Evolutionary conservation across 2,329 filamentous ascomycete genomes (phyloP).

Genomic region (Colletotrichum destructivum): DNA sequence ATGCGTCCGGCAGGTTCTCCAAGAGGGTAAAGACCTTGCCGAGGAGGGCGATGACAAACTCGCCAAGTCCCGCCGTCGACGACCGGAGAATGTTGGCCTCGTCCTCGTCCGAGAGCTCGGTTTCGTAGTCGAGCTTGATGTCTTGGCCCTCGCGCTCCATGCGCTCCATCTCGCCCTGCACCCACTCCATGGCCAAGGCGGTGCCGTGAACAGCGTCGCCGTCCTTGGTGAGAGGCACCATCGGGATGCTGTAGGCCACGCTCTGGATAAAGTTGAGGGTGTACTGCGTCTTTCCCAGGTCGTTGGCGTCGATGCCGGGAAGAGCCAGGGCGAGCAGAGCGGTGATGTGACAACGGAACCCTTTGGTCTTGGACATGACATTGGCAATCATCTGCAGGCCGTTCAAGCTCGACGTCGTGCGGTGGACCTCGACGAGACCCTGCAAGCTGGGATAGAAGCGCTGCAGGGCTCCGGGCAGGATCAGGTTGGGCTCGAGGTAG

Average conservation of each 20-base stretch:
- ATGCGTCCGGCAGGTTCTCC: constrained; percentile 94
- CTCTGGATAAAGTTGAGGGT: constrained; percentile 96
- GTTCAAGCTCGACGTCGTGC: constrained; percentile 93
- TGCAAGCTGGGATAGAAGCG: constrained; percentile 98
- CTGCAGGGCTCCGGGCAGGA: constrained; percentile 93
- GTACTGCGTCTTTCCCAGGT: constrained; percentile 95
- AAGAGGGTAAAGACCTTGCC: constrained; percentile 95
- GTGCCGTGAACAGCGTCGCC: constrained; percentile 79
- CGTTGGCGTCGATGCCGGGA: constrained; percentile 97
- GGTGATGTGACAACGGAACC: constrained; percentile 96
- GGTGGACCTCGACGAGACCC: constrained; percentile 95
- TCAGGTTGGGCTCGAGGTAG: constrained; percentile 90
- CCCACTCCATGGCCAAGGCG: constrained; percentile 89
- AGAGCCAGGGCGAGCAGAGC: constrained; percentile 92
- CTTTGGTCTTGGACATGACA: constrained; percentile 92
- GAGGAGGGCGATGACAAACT: constrained; percentile 91
- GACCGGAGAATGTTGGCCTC: constrained; percentile 92
- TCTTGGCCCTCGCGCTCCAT: constrained; percentile 91
- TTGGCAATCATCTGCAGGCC: constrained; percentile 93
- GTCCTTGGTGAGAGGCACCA: constrained; percentile 83
- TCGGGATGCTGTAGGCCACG: constrained; percentile 95
- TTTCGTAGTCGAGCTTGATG: constrained; percentile 87
- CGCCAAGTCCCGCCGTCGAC: constrained; percentile 92
- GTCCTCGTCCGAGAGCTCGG: constrained; percentile 86
- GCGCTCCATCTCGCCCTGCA: constrained; percentile 90